These are phyloP conservation scores for Irpex sp. DNA, from an alignment of 1,284 basidiomycete species.

Conservation along the genomic window DNA sequence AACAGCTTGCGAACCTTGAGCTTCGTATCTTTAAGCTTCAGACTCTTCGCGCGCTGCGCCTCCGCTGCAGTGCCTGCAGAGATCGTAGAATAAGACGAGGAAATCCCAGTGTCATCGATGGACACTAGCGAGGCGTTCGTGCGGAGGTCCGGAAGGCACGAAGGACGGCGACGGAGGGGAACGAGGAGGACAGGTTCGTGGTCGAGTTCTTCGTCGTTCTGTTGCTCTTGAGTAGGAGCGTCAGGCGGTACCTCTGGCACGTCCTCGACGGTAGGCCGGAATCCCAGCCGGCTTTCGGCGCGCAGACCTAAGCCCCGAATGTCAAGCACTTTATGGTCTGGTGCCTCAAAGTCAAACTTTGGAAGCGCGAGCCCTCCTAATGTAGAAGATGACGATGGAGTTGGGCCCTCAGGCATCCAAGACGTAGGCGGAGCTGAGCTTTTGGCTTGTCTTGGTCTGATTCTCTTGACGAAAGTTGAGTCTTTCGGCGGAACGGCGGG, in stretches of 20 bases:
- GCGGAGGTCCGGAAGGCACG: not conserved
- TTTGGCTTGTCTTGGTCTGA: not conserved
- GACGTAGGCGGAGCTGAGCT: not conserved
- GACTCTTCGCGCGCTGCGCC: not conserved
- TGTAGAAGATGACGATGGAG: not conserved
- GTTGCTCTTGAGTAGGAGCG: not conserved
- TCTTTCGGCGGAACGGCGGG: not conserved
- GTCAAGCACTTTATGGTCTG: constrained; percentile 5
- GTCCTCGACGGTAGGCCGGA: not conserved
- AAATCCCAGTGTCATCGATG: not conserved
- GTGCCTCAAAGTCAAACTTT: constrained; percentile 18
- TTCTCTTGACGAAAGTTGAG: not conserved
- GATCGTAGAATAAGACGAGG: not conserved
- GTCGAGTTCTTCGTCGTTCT: not conserved
- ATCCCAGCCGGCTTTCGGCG: constrained; percentile 5
- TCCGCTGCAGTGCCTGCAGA: not conserved
- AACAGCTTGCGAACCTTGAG: constrained; percentile 2
- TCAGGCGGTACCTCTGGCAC: not conserved
- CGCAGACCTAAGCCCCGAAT: constrained; percentile 8
- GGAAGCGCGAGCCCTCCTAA: constrained; percentile 7
- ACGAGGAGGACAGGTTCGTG: not conserved
- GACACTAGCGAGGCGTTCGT: not conserved
- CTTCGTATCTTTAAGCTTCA: not conserved
- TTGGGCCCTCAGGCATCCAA: not conserved
- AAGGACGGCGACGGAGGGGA: not conserved